These are phyloP conservation scores for Lipomyces kockii DNA, from an alignment of 805 yeast genomes.

Conservation along the genomic window DNA sequence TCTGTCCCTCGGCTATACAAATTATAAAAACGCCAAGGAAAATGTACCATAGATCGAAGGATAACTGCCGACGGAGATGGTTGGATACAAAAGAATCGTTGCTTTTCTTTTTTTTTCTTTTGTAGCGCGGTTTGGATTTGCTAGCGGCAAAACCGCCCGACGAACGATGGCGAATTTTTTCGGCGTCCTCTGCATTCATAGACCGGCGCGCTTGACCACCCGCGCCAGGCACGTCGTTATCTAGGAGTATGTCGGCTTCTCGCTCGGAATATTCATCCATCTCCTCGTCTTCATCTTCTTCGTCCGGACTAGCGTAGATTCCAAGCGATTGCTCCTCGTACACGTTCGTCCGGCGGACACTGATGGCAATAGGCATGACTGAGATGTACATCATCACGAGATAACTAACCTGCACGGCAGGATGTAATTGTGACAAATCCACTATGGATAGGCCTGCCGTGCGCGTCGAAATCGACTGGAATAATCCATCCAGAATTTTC, in stretches of 20 bases:
- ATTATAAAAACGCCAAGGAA: constrained; percentile 83
- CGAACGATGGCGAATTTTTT: constrained; percentile 7
- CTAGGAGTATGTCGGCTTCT: background rate
- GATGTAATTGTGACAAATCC: constrained; percentile 71
- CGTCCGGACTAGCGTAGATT: constrained; percentile 54
- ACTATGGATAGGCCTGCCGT: constrained; percentile 89
- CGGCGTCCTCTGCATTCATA: background rate
- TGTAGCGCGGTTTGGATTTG: constrained; percentile 31
- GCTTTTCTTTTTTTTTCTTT: constrained; percentile 42
- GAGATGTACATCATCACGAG: constrained; percentile 98
- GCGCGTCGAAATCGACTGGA: constrained; percentile 89
- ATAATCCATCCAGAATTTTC: constrained; percentile 78
- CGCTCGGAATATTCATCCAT: constrained; percentile 31
- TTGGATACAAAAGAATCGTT: constrained; percentile 73
- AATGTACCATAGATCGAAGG: constrained; percentile 93
- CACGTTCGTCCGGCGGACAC: constrained; percentile 94
- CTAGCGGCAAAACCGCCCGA: too few species aligned
- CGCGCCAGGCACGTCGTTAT: constrained; percentile 6
- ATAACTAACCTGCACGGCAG: constrained; percentile 91
- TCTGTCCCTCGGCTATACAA: constrained; percentile 81
- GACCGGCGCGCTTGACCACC: constrained; percentile 6
- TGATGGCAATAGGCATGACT: constrained; percentile 92
- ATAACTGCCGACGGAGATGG: constrained; percentile 88
- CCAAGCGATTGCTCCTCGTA: constrained; percentile 97
- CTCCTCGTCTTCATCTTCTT: constrained; percentile 21